These are phyloP conservation scores for Populus tremula DNA, from an alignment of 345 rosid genomes.

Conservation along the genomic window DNA sequence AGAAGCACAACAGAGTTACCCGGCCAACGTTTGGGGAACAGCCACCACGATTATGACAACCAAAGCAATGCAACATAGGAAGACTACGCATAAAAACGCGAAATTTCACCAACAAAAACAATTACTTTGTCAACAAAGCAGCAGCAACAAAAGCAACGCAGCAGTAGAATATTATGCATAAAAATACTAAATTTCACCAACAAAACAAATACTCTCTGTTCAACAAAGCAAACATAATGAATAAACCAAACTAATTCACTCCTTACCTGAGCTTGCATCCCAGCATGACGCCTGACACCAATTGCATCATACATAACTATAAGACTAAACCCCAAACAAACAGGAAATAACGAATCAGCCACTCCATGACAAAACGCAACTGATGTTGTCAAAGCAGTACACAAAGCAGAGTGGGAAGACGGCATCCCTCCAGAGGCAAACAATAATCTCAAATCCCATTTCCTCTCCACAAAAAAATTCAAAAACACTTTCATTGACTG, in stretches of 20 bases:
- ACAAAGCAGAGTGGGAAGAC: constrained; percentile 86
- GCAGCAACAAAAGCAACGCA: neutral
- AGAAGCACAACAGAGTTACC: neutral
- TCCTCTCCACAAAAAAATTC: constrained; percentile 82
- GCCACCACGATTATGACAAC: neutral
- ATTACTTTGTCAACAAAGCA: neutral
- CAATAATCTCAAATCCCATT: constrained; percentile 77
- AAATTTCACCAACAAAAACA: neutral
- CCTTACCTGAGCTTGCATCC: constrained; percentile 93
- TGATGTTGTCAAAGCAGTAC: constrained; percentile 88
- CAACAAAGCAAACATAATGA: neutral
- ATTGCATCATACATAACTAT: constrained; percentile 97
- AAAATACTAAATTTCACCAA: neutral
- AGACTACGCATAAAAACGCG: neutral
- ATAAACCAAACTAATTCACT: neutral
- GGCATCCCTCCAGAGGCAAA: constrained; percentile 94
- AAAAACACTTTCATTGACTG: constrained; percentile 68
- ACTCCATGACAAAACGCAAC: constrained; percentile 89
- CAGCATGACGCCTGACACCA: constrained; percentile 94
- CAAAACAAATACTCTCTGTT: neutral
- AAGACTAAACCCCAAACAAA: constrained; percentile 87
- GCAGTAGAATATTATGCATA: neutral
- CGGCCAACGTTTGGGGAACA: neutral
- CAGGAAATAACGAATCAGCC: constrained; percentile 86
- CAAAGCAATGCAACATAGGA: neutral